phyloP scores from a whole-genome alignment of 768 basidiomycete species.

The Rhizopogon salebrosus region DNA sequence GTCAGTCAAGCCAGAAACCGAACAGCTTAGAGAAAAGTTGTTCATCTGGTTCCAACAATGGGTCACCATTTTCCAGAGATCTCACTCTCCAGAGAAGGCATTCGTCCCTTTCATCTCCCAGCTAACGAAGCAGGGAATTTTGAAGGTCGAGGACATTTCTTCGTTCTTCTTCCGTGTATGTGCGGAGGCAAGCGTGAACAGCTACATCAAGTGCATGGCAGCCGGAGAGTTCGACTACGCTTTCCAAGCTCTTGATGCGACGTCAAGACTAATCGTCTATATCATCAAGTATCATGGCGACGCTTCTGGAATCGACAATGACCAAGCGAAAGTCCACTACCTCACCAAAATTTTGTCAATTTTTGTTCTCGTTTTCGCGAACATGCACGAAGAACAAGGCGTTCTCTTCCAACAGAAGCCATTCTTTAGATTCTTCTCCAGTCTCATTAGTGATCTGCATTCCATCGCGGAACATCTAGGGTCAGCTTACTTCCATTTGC shows the following conservation, averaged over 20 bases:
- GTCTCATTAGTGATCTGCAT: constrained; percentile 87
- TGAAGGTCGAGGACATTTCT: constrained; percentile 93
- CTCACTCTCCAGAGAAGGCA: constrained; percentile 85
- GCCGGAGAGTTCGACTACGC: constrained; percentile 70
- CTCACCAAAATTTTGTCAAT: constrained; percentile 96
- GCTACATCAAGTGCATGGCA: constrained; percentile 72
- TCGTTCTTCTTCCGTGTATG: constrained; percentile 99
- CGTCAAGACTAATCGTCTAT: constrained; percentile 91
- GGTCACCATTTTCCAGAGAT: constrained; percentile 91
- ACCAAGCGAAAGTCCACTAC: constrained; percentile 94
- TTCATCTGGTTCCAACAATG: constrained; percentile 89
- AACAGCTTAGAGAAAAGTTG: constrained; percentile 70
- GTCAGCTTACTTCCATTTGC: constrained; percentile 81
- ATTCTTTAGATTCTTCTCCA: constrained; percentile 98
- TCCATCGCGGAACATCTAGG: constrained; percentile 82
- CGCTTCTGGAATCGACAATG: constrained; percentile 86
- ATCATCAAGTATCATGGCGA: constrained; percentile 99
- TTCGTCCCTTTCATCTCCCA: constrained; percentile 98
- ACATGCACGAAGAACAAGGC: constrained; percentile 92
- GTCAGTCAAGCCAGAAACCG: constrained; percentile 63
- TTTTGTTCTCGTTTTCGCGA: constrained; percentile 91
- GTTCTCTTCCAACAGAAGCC: constrained; percentile 92
- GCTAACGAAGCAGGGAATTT: constrained; percentile 91
- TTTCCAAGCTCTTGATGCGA: constrained; percentile 92
- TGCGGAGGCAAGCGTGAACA: constrained; percentile 88